These are phyloP conservation scores for Penicillium turbatum DNA, from an alignment of 495 filamentous ascomycete genomes.

Conservation along the genomic window DNA sequence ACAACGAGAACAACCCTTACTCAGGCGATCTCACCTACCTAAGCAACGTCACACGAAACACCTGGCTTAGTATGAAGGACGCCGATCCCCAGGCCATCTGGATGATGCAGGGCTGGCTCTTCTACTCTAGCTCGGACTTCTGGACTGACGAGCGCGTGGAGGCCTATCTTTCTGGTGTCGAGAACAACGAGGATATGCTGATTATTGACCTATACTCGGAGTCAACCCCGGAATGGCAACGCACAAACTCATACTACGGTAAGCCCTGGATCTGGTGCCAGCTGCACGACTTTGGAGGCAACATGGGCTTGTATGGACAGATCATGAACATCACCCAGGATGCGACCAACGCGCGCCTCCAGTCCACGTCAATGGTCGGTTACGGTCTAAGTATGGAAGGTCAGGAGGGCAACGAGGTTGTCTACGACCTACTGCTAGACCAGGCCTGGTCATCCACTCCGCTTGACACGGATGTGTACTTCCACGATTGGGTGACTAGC, in stretches of 20 bases:
- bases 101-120: conserved; percentile 56
- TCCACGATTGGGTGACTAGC: conserved; percentile 43
- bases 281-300: conserved; percentile 49
- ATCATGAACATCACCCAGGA: conserved; percentile 46
- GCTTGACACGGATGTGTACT: conserved; percentile 44
- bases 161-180: conserved; percentile 48
- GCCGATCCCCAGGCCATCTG: conserved; percentile 48
- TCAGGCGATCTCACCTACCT: conserved; percentile 46
- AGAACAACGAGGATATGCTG: conserved; percentile 43
- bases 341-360: conserved; percentile 39
- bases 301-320: conserved; percentile 50
- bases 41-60: conserved; percentile 44
- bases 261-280: conserved; percentile 54
- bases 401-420: conserved; percentile 52
- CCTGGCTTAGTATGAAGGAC: conserved; percentile 42
- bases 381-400: conserved; percentile 48
- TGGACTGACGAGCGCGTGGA: conserved; percentile 49
- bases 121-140: conserved; percentile 41
- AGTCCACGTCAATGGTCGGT: conserved; percentile 39
- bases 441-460: conserved; percentile 46
- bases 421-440: conserved; percentile 48
- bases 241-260: conserved; percentile 48
- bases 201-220: conserved; percentile 52
- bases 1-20: conserved; percentile 49
- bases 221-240: conserved; percentile 47